These are phyloP conservation scores for Monilinia vaccinii-corymbosi DNA, from an alignment of 2,329 filamentous ascomycete genomes.

Conservation along the genomic window DNA sequence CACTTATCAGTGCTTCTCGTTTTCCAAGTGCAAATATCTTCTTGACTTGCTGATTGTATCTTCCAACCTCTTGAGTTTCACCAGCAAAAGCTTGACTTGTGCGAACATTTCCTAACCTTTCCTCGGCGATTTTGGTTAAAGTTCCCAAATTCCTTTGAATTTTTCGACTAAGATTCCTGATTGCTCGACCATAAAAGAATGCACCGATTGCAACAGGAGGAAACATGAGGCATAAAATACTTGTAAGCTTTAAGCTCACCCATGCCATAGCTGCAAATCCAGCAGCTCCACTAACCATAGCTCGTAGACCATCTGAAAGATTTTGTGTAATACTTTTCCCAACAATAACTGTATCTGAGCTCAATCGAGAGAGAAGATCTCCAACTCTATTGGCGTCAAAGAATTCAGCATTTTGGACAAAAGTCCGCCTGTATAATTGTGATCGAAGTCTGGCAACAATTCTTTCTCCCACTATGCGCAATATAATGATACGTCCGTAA, in stretches of 20 bases:
- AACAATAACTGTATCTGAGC: constrained; percentile 94
- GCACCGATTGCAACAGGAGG: constrained; percentile 85
- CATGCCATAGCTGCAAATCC: constrained; percentile 94
- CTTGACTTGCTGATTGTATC: constrained; percentile 87
- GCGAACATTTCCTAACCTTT: constrained; percentile 91
- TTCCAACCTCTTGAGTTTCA: constrained; percentile 78
- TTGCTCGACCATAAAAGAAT: constrained; percentile 82
- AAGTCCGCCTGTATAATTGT: constrained; percentile 82
- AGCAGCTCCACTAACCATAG: constrained; percentile 80
- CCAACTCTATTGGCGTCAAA: constrained; percentile 97
- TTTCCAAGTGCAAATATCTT: constrained; percentile 87
- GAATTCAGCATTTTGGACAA: constrained; percentile 96
- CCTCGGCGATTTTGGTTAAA: constrained; percentile 94
- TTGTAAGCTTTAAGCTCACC: constrained; percentile 83
- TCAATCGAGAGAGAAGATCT: constrained; percentile 89
- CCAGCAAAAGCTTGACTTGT: constrained; percentile 95
- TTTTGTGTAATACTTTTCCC: constrained; percentile 99
- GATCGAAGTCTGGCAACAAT: constrained; percentile 86
- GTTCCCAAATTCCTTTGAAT: constrained; percentile 92
- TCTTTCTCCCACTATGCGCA: constrained; percentile 88
- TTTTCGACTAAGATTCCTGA: constrained; percentile 80
- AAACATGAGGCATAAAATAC: constrained; percentile 76
- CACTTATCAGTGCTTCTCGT: constrained; percentile 78
- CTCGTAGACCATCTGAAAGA: constrained; percentile 86
- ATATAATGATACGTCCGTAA: constrained; percentile 85